A percentile compares a stretch with the other conserved stretches of the same genome.
These are phyloP conservation scores for Melampsora americana DNA, from an alignment of 1,284 basidiomycete genomes.

Conservation along the genomic window DNA sequence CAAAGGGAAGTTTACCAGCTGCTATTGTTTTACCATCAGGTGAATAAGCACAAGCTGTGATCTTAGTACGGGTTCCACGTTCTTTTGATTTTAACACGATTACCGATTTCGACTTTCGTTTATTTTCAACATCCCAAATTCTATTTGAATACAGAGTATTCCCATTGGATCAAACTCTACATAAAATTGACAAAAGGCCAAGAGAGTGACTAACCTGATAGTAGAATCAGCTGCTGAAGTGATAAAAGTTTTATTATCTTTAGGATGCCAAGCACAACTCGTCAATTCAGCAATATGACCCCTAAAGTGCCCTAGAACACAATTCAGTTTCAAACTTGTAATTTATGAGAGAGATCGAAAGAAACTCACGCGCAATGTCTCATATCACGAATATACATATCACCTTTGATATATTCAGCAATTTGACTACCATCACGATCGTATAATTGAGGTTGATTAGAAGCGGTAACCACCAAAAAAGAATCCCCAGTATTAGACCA, in stretches of 20 bases:
- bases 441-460: slow-evolving; percentile 80
- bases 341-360: too few relatives aligned
- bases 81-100: slow-evolving; percentile 96
- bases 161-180: slow-evolving; percentile 17
- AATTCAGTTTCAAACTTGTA: neutral
- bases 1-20: too few relatives aligned
- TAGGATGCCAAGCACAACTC: slow-evolving; percentile 86
- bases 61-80: slow-evolving; percentile 87
- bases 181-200: slow-evolving; percentile 56
- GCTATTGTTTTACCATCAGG: slow-evolving; percentile 78
- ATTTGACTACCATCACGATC: slow-evolving; percentile 75
- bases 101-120: slow-evolving; percentile 83
- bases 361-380: slow-evolving; percentile 78
- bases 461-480: slow-evolving; percentile 82
- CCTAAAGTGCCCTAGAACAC: slow-evolving; percentile 61
- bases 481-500: slow-evolving; percentile 80
- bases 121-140: slow-evolving; percentile 88
- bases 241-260: slow-evolving; percentile 74
- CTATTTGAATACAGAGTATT: slow-evolving; percentile 56
- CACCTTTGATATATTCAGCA: slow-evolving; percentile 85
- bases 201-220: slow-evolving; percentile 64
- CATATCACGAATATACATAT: slow-evolving; percentile 98
- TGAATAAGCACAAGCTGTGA: slow-evolving; percentile 80
- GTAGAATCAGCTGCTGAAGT: slow-evolving; percentile 94
- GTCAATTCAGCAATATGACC: slow-evolving; percentile 92